Evolutionary conservation across 1,284 basidiomycete genomes (phyloP).

Genomic region (Sanghuangporus sanghuang): DNA sequence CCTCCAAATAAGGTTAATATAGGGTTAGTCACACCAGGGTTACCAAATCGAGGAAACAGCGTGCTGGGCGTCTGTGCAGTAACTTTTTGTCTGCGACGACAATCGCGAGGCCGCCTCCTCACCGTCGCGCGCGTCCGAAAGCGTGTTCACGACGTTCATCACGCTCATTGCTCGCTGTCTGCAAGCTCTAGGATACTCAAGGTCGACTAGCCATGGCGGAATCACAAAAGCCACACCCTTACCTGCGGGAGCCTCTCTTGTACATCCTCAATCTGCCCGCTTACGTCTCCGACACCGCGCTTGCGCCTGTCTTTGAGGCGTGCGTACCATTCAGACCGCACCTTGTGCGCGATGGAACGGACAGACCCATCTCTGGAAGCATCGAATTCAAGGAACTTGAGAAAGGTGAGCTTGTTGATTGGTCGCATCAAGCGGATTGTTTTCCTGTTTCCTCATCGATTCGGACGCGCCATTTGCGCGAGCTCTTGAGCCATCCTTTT

Average conservation of each 20-base stretch:
- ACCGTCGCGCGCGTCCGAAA: conserved; percentile 4
- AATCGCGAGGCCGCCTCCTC: conserved; percentile 1
- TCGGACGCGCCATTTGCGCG: conserved; percentile 9
- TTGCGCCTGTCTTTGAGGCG: conserved; percentile 62
- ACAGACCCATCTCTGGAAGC: conserved; percentile 51
- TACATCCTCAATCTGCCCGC: conserved; percentile 71
- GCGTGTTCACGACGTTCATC: neutral
- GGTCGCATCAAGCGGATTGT: neutral
- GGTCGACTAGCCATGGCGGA: conserved; percentile 1
- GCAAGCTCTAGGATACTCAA: neutral
- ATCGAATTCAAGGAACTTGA: conserved; percentile 77
- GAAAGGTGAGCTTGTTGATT: conserved; percentile 48
- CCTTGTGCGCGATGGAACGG: conserved; percentile 55
- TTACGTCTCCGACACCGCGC: conserved; percentile 66
- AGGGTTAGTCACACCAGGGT: neutral
- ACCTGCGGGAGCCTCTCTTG: conserved; percentile 72
- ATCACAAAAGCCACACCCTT: conserved; percentile 47
- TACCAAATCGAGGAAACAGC: neutral
- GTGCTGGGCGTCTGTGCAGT: neutral
- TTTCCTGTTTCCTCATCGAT: neutral
- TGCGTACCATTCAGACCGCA: conserved; percentile 77
- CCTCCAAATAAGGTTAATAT: neutral
- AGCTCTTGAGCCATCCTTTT: neutral
- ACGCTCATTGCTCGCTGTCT: neutral
- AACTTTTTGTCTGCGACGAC: conserved; percentile 13